Evolutionary conservation across 352 stramenopile genomes (phyloP).

Genomic region (Globisporangium abappressorium): DNA sequence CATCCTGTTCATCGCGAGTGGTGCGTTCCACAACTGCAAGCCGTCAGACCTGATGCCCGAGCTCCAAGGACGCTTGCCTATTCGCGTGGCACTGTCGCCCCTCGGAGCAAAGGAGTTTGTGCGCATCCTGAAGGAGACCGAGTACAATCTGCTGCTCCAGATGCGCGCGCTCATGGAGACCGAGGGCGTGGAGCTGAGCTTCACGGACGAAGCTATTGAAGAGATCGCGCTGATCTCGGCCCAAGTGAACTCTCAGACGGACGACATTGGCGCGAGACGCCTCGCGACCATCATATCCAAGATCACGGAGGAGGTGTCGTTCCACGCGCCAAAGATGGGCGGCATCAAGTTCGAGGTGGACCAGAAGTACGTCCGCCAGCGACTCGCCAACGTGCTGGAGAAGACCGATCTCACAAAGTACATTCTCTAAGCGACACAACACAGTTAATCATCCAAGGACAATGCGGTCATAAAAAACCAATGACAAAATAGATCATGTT

Average conservation of each 20-base stretch:
- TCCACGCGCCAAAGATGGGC: constrained; percentile 92
- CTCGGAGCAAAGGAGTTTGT: constrained; percentile 97
- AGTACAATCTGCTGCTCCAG: constrained; percentile 94
- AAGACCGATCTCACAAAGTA: constrained; percentile 96
- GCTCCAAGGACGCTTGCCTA: constrained; percentile 96
- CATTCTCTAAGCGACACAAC: constrained; percentile 86
- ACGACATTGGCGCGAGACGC: constrained; percentile 98
- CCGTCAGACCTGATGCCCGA: constrained; percentile 97
- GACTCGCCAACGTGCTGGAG: constrained; percentile 92
- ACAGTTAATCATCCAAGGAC: too few relatives aligned
- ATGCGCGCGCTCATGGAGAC: constrained; percentile 95
- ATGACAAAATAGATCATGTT: constrained; percentile 1
- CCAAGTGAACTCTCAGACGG: constrained; percentile 93
- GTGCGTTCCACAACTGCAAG: constrained; percentile 97
- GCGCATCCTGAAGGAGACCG: constrained; percentile 97
- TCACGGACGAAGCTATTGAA: constrained; percentile 95
- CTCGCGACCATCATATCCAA: constrained; percentile 97
- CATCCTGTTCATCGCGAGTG: constrained; percentile 97
- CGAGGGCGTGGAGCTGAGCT: constrained; percentile 93
- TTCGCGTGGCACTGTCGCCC: constrained; percentile 96
- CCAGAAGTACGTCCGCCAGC: constrained; percentile 91
- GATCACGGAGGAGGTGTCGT: constrained; percentile 98
- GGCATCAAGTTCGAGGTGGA: constrained; percentile 86
- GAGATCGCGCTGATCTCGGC: constrained; percentile 96
- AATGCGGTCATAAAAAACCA: neutral